Evolutionary conservation across 2,329 filamentous ascomycete genomes (phyloP).

Genomic region (Cercospora sp.): DNA sequence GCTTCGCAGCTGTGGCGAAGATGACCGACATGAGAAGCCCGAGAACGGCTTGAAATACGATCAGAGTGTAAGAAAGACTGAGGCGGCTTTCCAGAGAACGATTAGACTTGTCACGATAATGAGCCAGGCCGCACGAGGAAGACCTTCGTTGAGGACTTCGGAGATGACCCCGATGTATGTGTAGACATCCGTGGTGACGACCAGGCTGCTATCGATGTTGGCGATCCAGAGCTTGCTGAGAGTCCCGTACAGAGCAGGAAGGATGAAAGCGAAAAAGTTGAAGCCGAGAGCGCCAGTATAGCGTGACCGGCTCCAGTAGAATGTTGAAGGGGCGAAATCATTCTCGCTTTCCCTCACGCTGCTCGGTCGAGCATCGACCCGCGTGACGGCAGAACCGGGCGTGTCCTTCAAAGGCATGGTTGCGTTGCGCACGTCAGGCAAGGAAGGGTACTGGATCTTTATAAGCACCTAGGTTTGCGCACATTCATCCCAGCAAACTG

Average conservation of each 20-base stretch:
- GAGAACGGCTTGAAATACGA: constrained; percentile 55
- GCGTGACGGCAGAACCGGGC: not conserved
- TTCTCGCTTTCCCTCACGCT: not conserved
- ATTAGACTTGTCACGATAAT: constrained; percentile 64
- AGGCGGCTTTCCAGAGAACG: constrained; percentile 55
- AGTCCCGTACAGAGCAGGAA: constrained; percentile 67
- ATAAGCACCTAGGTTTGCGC: not conserved
- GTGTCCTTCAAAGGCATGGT: not conserved
- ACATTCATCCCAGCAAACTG: not conserved
- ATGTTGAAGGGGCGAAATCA: not conserved
- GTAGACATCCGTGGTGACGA: constrained; percentile 65
- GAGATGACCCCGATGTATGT: constrained; percentile 68
- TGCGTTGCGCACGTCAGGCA: not conserved
- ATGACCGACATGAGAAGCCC: constrained; percentile 61
- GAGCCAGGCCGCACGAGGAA: constrained; percentile 67
- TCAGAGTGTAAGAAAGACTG: constrained; percentile 61
- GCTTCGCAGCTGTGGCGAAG: constrained; percentile 56
- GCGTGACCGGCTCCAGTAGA: constrained; percentile 23
- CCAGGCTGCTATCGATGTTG: constrained; percentile 62
- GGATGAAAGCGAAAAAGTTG: constrained; percentile 62
- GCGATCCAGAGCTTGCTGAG: constrained; percentile 71
- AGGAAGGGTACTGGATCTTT: not conserved
- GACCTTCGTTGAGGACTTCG: constrained; percentile 71
- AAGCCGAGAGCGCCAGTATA: constrained; percentile 62
- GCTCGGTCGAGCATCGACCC: not conserved